phyloP scores from a whole-genome alignment of 495 filamentous ascomycete species.

The Neurospora hispaniola region DNA sequence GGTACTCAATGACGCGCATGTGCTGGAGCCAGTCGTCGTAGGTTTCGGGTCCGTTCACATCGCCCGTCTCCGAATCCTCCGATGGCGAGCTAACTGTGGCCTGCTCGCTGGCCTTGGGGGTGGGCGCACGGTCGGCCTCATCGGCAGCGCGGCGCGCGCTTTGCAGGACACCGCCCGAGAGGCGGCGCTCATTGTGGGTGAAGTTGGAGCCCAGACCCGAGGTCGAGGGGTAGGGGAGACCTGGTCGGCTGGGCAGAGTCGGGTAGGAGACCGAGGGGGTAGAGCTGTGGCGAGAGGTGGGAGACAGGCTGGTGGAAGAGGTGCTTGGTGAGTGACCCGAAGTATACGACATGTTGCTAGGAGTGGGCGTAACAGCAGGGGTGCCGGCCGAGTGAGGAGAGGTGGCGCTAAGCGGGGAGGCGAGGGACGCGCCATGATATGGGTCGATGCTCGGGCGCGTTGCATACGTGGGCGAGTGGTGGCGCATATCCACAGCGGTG shows the following conservation, averaged over 20 bases:
- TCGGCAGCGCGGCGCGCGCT: constrained; percentile 35
- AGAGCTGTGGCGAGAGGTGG: constrained; percentile 50
- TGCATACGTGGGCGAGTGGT: constrained; percentile 58
- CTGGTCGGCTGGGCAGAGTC: constrained; percentile 41
- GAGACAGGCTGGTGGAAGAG: constrained; percentile 52
- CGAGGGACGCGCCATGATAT: constrained; percentile 48
- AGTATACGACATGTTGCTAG: constrained; percentile 74
- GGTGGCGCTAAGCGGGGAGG: constrained; percentile 50
- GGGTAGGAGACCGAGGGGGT: constrained; percentile 62
- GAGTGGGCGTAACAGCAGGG: constrained; percentile 81
- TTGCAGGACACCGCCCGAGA: constrained; percentile 80
- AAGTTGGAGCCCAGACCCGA: constrained; percentile 75
- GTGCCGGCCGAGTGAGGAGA: constrained; percentile 50
- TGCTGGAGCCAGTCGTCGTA: constrained; percentile 79
- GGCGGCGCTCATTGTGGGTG: constrained; percentile 68
- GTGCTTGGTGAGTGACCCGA: constrained; percentile 77
- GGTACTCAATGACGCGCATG: constrained; percentile 65
- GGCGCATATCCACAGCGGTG: constrained; percentile 54
- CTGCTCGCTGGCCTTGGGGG: constrained; percentile 38
- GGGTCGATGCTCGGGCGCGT: constrained; percentile 29
- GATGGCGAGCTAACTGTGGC: constrained; percentile 31
- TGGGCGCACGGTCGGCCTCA: constrained; percentile 35
- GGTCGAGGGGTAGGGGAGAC: constrained; percentile 59
- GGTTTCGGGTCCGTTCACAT: constrained; percentile 19
- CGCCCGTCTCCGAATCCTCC: constrained; percentile 33